Evolutionary conservation across 768 basidiomycete genomes (phyloP).

Genomic region (Tulasnella calospora): DNA sequence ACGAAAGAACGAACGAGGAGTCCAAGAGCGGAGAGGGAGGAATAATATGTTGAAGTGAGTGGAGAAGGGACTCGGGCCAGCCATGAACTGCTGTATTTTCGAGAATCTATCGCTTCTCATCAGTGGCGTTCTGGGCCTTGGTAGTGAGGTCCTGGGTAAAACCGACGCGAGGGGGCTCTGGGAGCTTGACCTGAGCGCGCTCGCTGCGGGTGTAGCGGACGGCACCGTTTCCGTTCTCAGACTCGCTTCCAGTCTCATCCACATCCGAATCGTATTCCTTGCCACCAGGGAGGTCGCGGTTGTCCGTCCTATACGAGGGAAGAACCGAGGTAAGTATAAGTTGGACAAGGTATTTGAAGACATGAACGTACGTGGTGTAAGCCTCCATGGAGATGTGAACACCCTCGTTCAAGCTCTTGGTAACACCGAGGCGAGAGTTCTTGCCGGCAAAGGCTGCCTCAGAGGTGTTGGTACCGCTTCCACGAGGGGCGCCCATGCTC

Average conservation of each 20-base stretch:
- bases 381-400: constrained; percentile 27
- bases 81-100: not conserved
- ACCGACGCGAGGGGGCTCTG: constrained; percentile 7
- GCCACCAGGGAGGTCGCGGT: not conserved
- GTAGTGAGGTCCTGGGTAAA: not conserved
- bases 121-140: not conserved
- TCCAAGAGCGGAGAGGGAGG: not conserved
- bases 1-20: constrained; percentile 2
- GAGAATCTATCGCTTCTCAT: not conserved
- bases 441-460: not conserved
- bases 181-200: constrained; percentile 11
- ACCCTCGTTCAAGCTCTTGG: constrained; percentile 15
- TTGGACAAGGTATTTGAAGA: not conserved
- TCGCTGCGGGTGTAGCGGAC: constrained; percentile 19
- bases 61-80: not conserved
- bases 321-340: not conserved
- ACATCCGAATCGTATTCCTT: constrained; percentile 14
- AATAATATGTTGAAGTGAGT: not conserved
- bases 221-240: not conserved
- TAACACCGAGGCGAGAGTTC: not conserved
- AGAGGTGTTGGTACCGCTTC: not conserved
- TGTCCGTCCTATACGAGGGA: not conserved
- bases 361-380: constrained; percentile 15
- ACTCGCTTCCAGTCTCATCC: constrained; percentile 16
- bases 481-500: constrained; percentile 2